phyloP scores from a whole-genome alignment of 176 grass and related monocot species.

The Musa itinerans region DNA sequence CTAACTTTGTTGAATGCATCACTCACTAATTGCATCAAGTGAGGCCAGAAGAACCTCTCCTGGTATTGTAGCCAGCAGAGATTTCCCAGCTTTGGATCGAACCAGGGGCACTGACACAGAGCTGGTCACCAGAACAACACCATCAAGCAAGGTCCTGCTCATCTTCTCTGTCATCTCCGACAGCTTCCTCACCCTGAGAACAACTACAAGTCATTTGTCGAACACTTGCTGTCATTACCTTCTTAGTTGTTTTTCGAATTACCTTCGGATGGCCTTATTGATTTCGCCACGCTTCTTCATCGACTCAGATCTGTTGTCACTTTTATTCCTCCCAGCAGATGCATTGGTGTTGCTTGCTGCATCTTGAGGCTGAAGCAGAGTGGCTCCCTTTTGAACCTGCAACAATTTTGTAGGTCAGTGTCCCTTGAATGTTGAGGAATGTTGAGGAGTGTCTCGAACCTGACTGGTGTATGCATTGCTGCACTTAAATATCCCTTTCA shows the following conservation, averaged over 20 bases:
- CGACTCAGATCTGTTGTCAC: slow-evolving; percentile 17
- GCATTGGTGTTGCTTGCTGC: slow-evolving; percentile 12
- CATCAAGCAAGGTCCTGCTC: slow-evolving; percentile 69
- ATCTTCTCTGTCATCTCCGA: slow-evolving; percentile 94
- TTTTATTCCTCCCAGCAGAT: slow-evolving; percentile 16
- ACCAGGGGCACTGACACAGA: slow-evolving; percentile 59
- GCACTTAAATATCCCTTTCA: slow-evolving; percentile 85
- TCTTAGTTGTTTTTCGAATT: neutral
- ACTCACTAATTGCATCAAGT: slow-evolving; percentile 78
- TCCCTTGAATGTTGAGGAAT: neutral
- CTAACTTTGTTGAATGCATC: neutral
- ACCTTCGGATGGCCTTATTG: slow-evolving; percentile 77
- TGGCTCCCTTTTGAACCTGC: slow-evolving; percentile 71
- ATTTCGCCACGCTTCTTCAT: slow-evolving; percentile 33
- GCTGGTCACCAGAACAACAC: slow-evolving; percentile 51
- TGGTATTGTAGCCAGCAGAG: slow-evolving; percentile 42
- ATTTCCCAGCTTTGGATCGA: slow-evolving; percentile 56
- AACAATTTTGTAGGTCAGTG: neutral
- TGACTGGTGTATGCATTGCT: slow-evolving; percentile 67
- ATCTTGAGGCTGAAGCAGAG: slow-evolving; percentile 52
- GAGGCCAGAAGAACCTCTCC: slow-evolving; percentile 79
- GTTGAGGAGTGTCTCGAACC: slow-evolving; percentile 23
- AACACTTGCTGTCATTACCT: no score
- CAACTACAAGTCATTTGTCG: no score
- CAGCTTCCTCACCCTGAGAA: slow-evolving; percentile 61